Evolutionary conservation across 805 yeast genomes (phyloP).

Genomic region (Candida awuae): DNA sequence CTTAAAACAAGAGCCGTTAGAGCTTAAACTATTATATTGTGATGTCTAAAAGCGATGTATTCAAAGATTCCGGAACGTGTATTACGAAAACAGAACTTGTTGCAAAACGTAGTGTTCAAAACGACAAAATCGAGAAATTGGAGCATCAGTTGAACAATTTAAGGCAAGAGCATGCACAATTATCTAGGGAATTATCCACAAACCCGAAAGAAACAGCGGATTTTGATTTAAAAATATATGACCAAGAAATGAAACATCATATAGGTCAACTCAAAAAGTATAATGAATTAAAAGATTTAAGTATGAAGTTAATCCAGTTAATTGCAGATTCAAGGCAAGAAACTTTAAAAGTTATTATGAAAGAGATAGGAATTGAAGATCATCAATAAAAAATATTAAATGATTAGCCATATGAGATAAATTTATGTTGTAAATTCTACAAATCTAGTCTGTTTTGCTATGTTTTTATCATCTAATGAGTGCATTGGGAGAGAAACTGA

Average conservation of each 20-base stretch:
- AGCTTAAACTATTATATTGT: too few relatives aligned
- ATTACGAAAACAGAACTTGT: too few relatives aligned
- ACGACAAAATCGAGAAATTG: neutral
- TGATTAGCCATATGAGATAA: neutral
- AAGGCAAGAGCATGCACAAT: conserved; percentile 9
- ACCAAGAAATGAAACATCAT: conserved; percentile 41
- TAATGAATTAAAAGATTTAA: conserved; percentile 57
- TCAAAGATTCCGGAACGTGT: too few relatives aligned
- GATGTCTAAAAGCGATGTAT: neutral
- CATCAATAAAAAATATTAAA: conserved; percentile 2
- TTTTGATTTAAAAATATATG: conserved; percentile 19
- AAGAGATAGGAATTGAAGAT: conserved; percentile 41
- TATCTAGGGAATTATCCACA: conserved; percentile 13
- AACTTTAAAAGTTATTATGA: conserved; percentile 39
- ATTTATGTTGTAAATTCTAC: too few relatives aligned
- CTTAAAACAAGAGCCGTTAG: too few relatives aligned
- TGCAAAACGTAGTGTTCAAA: neutral
- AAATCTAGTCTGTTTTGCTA: too few relatives aligned
- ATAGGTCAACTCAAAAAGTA: conserved; percentile 46
- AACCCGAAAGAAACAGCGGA: conserved; percentile 1
- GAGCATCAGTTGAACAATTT: conserved; percentile 11
- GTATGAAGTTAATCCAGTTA: conserved; percentile 46
- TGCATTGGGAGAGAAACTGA: too few relatives aligned
- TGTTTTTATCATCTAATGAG: too few relatives aligned
- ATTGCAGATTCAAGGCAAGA: conserved; percentile 52